phyloP scores from a whole-genome alignment of 805 yeast genomes.

The Wickerhamiella azymoides region DNA sequence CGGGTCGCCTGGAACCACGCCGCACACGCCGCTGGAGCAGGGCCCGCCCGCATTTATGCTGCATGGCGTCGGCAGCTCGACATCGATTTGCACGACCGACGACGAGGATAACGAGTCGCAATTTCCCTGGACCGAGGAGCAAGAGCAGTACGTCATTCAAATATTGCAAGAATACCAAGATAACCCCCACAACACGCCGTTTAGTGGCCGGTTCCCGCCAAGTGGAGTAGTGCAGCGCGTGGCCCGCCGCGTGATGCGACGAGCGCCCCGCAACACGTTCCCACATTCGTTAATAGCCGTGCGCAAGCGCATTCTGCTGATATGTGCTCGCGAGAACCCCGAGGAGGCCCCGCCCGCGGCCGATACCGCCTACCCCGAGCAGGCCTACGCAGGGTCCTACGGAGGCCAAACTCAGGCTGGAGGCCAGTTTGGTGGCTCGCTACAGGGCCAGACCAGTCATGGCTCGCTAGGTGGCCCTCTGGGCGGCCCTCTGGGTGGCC shows the following conservation, averaged over 20 bases:
- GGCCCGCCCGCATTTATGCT: slow-evolving; percentile 11
- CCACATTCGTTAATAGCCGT: slow-evolving; percentile 24
- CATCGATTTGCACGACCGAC: slow-evolving; percentile 17
- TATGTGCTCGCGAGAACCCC: slow-evolving; percentile 14
- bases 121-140: slow-evolving; percentile 21
- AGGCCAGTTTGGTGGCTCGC: background rate
- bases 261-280: slow-evolving; percentile 21
- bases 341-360: slow-evolving; percentile 6
- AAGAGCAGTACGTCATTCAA: slow-evolving; percentile 33
- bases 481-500: background rate
- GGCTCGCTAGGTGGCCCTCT: too few relatives aligned
- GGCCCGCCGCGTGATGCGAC: slow-evolving; percentile 39
- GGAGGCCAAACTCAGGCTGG: background rate
- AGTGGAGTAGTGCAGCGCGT: slow-evolving; percentile 49
- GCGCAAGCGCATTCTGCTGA: slow-evolving; percentile 22
- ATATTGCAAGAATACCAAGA: slow-evolving; percentile 36
- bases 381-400: background rate
- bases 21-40: slow-evolving; percentile 20
- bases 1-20: slow-evolving; percentile 12
- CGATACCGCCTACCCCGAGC: slow-evolving; percentile 3
- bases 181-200: slow-evolving; percentile 55
- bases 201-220: slow-evolving; percentile 51
- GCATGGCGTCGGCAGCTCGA: slow-evolving; percentile 21
- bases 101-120: slow-evolving; percentile 8
- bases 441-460: too few relatives aligned